Evolutionary conservation across 257 asterid genomes (phyloP), one percentile per base, ranked within the genome.

Genomic region (Salvia splendens): DNA sequence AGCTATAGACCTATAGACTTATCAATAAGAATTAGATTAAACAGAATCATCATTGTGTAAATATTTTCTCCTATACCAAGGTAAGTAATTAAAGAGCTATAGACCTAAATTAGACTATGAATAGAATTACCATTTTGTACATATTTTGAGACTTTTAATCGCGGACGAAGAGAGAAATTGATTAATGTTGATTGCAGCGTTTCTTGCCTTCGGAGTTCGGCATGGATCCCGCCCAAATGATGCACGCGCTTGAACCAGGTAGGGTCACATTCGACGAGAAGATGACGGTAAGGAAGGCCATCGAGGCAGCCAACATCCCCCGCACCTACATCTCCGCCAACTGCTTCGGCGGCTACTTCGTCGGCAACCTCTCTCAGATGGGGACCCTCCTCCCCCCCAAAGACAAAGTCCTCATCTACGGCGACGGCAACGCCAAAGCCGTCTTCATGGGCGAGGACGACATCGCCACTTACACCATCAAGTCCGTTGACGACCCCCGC

Each of bases 141-240:
- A 24, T 24, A 24, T 24, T 24, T 24, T 2, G 30, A 24, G 30
- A 24, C 30, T 24, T 24, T 24, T 24, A 24, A 0, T 24, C 30
- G 30, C 30, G 30, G 1, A 33, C 6, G 38, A 33, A 33, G 5
- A 33, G 38, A 38, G 8, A 0, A 6, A 38, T 42, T 41, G 14
- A 5, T 2, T 7, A 7, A 6, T 2, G 12, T 40, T 40, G 8
- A 24, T 11, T 55, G 81, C 52, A 92, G 98, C 86, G 96, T 4
- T 92, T 92, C 70, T 69, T 87, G 77, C 98, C 98, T 0, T 87
- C 98, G 10, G 96, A 89, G 75, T 92, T 87, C 47, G 96, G 97
- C 0, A 69, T 78, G 72, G 97, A 92, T 67, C 87, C 93, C 0
- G 86, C 96, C 0, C 69, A 69, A 72, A 89, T 92, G 97, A 85